A percentile compares a stretch with the other conserved stretches of the same genome.
Evolutionary conservation across 1,139 yeast species (phyloP).

Genomic region (Diutina scorzettiae): DNA sequence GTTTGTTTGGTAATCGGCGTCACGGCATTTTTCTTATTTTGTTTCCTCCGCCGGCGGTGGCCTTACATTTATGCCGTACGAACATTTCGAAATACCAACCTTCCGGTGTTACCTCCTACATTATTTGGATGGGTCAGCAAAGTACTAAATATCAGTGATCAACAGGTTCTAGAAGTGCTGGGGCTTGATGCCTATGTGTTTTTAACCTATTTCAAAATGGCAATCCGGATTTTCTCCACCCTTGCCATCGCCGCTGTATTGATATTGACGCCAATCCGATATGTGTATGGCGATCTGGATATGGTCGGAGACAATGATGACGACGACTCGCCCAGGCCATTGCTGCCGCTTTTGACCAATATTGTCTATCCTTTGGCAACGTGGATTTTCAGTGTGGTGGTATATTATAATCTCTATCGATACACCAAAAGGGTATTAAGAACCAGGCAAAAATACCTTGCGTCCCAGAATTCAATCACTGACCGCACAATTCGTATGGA

Average conservation of each 20-base stretch:
- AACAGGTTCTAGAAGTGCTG: constrained; percentile 27
- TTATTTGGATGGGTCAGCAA: constrained; percentile 31
- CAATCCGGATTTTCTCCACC: constrained; percentile 26
- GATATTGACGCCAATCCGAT: constrained; percentile 32
- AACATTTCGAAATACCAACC: constrained; percentile 23
- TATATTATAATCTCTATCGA: constrained; percentile 31
- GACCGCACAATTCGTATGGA: constrained; percentile 84
- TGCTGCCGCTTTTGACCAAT: constrained; percentile 7
- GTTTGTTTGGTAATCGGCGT: constrained; percentile 27
- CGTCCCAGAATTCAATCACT: constrained; percentile 81
- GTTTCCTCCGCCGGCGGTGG: constrained; percentile 33
- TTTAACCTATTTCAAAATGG: constrained; percentile 34
- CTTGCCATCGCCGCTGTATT: constrained; percentile 27
- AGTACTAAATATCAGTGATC: constrained; percentile 26
- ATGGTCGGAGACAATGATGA: constrained; percentile 8
- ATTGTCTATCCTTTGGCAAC: constrained; percentile 34
- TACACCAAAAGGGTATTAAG: constrained; percentile 28
- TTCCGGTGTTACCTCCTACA: constrained; percentile 25
- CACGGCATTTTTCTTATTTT: constrained; percentile 26
- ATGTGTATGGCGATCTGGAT: constrained; percentile 18
- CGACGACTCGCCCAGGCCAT: constrained; percentile 32
- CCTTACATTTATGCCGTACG: constrained; percentile 42
- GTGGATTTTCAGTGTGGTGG: constrained; percentile 27
- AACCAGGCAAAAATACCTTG: constrained; percentile 61
- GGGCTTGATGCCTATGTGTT: constrained; percentile 38